These are phyloP conservation scores for Penicillium frequentans DNA, from an alignment of 2,329 filamentous ascomycete species.

Conservation along the genomic window DNA sequence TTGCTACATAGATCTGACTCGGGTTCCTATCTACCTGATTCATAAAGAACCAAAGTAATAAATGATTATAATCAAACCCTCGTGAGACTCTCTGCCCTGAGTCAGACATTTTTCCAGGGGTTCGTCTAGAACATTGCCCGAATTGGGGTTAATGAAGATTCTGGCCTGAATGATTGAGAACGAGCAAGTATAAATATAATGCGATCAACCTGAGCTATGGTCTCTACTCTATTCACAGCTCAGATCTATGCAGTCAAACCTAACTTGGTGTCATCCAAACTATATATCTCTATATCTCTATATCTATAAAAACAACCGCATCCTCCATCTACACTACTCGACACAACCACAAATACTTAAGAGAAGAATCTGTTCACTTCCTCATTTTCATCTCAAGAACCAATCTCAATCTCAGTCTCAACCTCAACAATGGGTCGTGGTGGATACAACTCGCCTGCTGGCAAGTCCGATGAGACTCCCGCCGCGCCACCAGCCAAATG, in stretches of 20 bases:
- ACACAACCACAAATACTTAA: background rate
- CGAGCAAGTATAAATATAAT: conserved; percentile 1
- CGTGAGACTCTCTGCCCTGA: conserved; percentile 7
- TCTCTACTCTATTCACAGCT: background rate
- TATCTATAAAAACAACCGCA: background rate
- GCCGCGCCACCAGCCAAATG: conserved; percentile 1
- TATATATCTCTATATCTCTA: background rate
- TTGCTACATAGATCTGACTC: background rate
- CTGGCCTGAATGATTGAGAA: conserved; percentile 10
- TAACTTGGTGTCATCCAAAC: background rate
- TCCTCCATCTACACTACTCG: background rate
- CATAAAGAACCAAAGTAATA: background rate
- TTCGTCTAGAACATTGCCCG: conserved; percentile 11
- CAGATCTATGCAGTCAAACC: background rate
- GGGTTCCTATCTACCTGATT: background rate
- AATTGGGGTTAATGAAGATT: conserved; percentile 1
- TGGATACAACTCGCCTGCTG: conserved; percentile 32
- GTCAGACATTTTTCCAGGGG: conserved; percentile 9
- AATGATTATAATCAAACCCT: background rate
- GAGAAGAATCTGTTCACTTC: too few species aligned
- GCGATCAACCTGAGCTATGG: background rate
- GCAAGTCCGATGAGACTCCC: conserved; percentile 4
- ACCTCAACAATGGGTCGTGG: conserved; percentile 37
- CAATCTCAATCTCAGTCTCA: conserved; percentile 3
- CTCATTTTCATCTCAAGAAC: too few species aligned